phyloP scores from a whole-genome alignment of 2,329 filamentous ascomycete species.

The Fusarium setosum region DNA sequence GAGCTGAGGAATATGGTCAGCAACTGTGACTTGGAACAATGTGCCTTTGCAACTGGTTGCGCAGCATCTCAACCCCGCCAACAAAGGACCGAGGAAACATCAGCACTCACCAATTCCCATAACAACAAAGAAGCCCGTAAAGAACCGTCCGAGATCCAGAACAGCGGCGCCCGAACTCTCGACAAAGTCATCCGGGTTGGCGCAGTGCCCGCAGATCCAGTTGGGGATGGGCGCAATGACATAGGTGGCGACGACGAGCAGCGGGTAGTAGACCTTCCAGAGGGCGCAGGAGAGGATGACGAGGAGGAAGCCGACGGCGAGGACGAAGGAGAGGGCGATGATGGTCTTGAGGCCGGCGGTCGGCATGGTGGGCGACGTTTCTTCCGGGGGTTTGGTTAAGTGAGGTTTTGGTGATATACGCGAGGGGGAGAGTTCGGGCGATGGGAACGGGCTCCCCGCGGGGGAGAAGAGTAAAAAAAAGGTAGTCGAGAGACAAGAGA shows the following conservation, averaged over 20 bases:
- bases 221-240: conserved; percentile 94
- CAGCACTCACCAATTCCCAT: conserved; percentile 90
- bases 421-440: conserved; percentile 1
- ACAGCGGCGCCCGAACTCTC: conserved; percentile 84
- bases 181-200: conserved; percentile 96
- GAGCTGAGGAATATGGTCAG: conserved; percentile 67
- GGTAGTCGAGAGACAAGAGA: background rate
- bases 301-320: conserved; percentile 97
- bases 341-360: conserved; percentile 98
- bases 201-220: conserved; percentile 91
- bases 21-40: background rate
- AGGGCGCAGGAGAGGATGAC: conserved; percentile 98
- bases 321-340: conserved; percentile 98
- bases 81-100: too few relatives aligned
- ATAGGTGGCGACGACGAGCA: conserved; percentile 96
- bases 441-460: conserved; percentile 12
- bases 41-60: background rate
- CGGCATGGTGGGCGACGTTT: conserved; percentile 60
- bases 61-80: background rate
- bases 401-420: too few relatives aligned
- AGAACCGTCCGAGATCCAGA: conserved; percentile 93
- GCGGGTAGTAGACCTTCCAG: conserved; percentile 93
- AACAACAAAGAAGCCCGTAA: conserved; percentile 94
- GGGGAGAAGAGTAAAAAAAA: background rate
- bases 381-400: background rate